Conservation (phyloP, 2,329 filamentous ascomycete genomes). For the Nemania diffusa region DNA sequence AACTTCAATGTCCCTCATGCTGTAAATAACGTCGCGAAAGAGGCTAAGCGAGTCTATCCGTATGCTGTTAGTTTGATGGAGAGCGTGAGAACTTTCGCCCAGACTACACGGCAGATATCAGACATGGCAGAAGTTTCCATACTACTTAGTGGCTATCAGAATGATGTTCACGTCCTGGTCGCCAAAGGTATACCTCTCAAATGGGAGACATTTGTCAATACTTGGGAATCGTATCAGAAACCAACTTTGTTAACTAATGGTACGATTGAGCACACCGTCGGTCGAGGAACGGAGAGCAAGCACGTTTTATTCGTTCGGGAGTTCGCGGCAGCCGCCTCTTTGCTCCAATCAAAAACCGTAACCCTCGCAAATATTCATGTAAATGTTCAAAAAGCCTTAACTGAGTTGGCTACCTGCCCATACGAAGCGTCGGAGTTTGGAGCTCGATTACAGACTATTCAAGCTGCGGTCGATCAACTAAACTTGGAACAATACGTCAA, state of each 20-base stretch:
- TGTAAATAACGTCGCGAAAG: constrained; percentile 95
- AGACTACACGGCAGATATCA: constrained; percentile 85
- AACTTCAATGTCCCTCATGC: constrained; percentile 94
- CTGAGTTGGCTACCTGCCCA: constrained; percentile 83
- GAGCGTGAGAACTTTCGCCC: constrained; percentile 91
- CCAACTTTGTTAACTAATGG: constrained; percentile 65
- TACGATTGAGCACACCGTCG: constrained; percentile 66
- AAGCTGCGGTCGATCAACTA: constrained; percentile 93
- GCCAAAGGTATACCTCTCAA: constrained; percentile 87
- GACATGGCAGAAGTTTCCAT: constrained; percentile 89
- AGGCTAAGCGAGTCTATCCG: constrained; percentile 98
- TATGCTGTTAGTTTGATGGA: constrained; percentile 99
- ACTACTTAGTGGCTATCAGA: constrained; percentile 88
- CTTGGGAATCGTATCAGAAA: constrained; percentile 88
- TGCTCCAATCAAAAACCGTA: constrained; percentile 87
- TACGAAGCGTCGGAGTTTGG: constrained; percentile 86
- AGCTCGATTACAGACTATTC: constrained; percentile 82
- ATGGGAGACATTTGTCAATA: constrained; percentile 98
- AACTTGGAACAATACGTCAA: constrained; percentile 98
- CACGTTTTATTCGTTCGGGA: constrained; percentile 97
- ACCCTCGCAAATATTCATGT: constrained; percentile 81
- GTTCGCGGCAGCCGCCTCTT: constrained; percentile 86
- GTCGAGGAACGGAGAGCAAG: constrained; percentile 77
- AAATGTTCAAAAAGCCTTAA: constrained; percentile 82
- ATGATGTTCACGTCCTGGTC: constrained; percentile 86